Evolutionary conservation across 1,139 yeast genomes (phyloP).

Genomic region (Pneumocystis wakefieldiae): DNA sequence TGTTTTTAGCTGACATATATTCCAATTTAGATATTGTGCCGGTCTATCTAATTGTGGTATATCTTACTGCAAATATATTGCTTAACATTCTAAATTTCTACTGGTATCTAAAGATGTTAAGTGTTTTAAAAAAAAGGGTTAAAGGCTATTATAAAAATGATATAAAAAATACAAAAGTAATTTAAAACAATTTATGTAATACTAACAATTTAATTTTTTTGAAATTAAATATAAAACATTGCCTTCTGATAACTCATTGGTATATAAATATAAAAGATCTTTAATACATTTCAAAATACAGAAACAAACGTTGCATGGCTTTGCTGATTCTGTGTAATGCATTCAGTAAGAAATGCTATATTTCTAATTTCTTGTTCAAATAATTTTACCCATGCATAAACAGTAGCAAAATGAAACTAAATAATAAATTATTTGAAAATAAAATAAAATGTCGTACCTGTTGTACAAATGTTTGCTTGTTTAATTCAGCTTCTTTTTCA

Average conservation of each 20-base stretch:
- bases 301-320: slow-evolving; percentile 15
- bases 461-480: slow-evolving; percentile 88
- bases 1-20: not conserved
- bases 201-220: not conserved
- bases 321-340: slow-evolving; percentile 40
- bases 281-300: not conserved
- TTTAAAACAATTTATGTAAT: not conserved
- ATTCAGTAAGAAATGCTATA: slow-evolving; percentile 96
- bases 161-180: not conserved
- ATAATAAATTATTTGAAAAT: not conserved
- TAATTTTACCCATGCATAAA: slow-evolving; percentile 94
- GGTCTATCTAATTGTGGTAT: not conserved
- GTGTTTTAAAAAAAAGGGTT: not conserved
- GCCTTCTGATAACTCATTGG: not conserved
- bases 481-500: slow-evolving; percentile 76
- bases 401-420: slow-evolving; percentile 60
- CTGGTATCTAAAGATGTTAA: not conserved
- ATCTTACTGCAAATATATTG: not conserved
- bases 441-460: slow-evolving; percentile 1
- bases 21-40: not conserved
- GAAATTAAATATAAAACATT: not conserved
- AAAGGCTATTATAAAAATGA: not conserved
- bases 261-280: not conserved
- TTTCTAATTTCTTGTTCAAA: slow-evolving; percentile 94
- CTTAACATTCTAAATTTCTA: not conserved